Conservation (phyloP, 2,329 filamentous ascomycete species). For the Rutstroemia sydowiana region DNA sequence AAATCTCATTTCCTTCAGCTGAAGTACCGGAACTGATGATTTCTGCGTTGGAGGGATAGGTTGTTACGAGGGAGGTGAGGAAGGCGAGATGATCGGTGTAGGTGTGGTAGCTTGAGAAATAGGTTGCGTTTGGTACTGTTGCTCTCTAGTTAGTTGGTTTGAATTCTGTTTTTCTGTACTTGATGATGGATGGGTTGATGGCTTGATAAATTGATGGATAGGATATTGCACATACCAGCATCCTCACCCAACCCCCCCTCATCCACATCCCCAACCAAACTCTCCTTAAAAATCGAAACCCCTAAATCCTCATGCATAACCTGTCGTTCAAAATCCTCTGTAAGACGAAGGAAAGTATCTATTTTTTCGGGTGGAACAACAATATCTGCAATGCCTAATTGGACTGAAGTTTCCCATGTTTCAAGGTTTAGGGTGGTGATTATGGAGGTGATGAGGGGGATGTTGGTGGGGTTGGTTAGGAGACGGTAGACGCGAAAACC, state of each 20-base stretch:
- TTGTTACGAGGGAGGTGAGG: constrained; percentile 38
- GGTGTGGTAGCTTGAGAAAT: constrained; percentile 47
- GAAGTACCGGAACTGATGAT: constrained; percentile 44
- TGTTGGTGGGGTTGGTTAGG: constrained; percentile 30
- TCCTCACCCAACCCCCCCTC: not conserved
- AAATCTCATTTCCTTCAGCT: constrained; percentile 37
- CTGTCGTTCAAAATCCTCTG: constrained; percentile 27
- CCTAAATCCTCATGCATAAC: constrained; percentile 39
- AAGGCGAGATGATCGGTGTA: constrained; percentile 46
- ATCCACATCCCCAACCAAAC: constrained; percentile 4
- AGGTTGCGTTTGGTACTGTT: constrained; percentile 32
- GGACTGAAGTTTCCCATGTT: constrained; percentile 30
- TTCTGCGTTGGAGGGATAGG: constrained; percentile 40
- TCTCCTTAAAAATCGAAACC: constrained; percentile 35
- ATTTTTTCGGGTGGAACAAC: constrained; percentile 35
- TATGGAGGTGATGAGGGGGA: constrained; percentile 29
- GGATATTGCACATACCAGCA: constrained; percentile 7
- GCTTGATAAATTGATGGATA: no score
- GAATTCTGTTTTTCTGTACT: constrained; percentile 5
- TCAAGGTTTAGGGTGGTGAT: constrained; percentile 32
- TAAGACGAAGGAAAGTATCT: constrained; percentile 32
- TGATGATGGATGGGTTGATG: no score
- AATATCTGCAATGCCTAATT: constrained; percentile 32
- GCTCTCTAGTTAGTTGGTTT: constrained; percentile 14
- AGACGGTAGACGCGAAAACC: constrained; percentile 35